Conservation (phyloP, 1,284 basidiomycete species). For the Sporisorium reilianum region DNA sequence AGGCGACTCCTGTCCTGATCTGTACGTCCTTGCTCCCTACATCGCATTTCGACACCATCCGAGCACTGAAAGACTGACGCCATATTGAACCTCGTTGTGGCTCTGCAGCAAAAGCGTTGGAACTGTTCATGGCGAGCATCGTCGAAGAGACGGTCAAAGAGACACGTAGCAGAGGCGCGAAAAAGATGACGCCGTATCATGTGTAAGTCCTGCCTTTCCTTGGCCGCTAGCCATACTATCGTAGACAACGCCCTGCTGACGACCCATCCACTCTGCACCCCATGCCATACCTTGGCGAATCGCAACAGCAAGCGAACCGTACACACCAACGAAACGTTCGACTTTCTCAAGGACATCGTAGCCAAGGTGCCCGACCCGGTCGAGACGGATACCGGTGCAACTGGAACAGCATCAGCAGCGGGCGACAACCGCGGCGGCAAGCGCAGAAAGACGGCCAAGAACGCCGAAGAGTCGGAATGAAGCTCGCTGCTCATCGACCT, state of each 20-base stretch:
- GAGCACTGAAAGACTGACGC: not conserved
- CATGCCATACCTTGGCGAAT: not conserved
- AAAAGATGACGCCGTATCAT: constrained; percentile 93
- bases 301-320: constrained; percentile 87
- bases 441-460: constrained; percentile 49
- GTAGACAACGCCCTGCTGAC: not conserved
- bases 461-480: constrained; percentile 38
- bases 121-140: constrained; percentile 89
- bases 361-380: constrained; percentile 88
- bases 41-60: no score
- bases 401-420: constrained; percentile 1
- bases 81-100: not conserved
- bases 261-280: not conserved
- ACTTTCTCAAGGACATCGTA: constrained; percentile 97
- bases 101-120: constrained; percentile 89
- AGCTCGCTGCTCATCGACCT: not conserved
- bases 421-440: constrained; percentile 50
- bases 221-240: not conserved
- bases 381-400: constrained; percentile 40
- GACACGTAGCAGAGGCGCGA: constrained; percentile 82
- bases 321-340: constrained; percentile 87
- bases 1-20: constrained; percentile 95
- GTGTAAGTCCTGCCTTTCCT: constrained; percentile 75
- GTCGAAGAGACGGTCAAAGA: constrained; percentile 87
- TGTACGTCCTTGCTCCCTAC: constrained; percentile 76